Percentiles rank a stretch among this genome's conserved stretches.
These are phyloP conservation scores for Tricholoma matsutake DNA, from an alignment of 768 basidiomycete genomes.

Conservation along the genomic window DNA sequence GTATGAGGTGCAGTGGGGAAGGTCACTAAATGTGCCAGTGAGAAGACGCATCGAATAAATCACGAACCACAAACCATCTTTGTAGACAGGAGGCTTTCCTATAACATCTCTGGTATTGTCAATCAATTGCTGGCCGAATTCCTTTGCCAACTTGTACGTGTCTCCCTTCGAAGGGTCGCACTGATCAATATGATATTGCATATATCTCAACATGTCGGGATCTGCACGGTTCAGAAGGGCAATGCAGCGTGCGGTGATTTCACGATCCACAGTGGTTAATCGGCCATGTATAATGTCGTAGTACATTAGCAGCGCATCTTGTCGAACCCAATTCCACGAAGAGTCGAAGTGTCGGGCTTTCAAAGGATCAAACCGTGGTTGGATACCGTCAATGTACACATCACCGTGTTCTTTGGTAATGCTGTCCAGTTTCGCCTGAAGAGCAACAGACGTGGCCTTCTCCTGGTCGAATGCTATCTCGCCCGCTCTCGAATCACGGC, in stretches of 20 bases:
- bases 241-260: conserved; percentile 96
- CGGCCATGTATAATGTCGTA: conserved; percentile 98
- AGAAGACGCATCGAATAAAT: conserved; percentile 1
- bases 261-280: conserved; percentile 90
- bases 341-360: conserved; percentile 99
- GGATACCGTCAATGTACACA: conserved; percentile 88
- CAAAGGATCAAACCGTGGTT: conserved; percentile 89
- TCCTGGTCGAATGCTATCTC: conserved; percentile 87
- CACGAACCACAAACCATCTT: conserved; percentile 71
- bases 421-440: conserved; percentile 86
- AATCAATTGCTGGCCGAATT: conserved; percentile 94
- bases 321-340: conserved; percentile 99
- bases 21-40: conserved; percentile 56
- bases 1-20: conserved; percentile 98
- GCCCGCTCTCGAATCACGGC: conserved; percentile 88
- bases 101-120: conserved; percentile 89
- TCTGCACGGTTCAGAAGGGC: conserved; percentile 97
- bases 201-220: conserved; percentile 85
- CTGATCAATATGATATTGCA: conserved; percentile 92
- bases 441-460: conserved; percentile 63
- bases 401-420: conserved; percentile 94
- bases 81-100: conserved; percentile 84
- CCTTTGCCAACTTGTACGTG: conserved; percentile 92
- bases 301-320: conserved; percentile 95
- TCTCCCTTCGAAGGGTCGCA: conserved; percentile 81